Base-by-base conservation (phyloP, 2,329 filamentous ascomycete genomes). In the Talaromyces sp. region DNA sequence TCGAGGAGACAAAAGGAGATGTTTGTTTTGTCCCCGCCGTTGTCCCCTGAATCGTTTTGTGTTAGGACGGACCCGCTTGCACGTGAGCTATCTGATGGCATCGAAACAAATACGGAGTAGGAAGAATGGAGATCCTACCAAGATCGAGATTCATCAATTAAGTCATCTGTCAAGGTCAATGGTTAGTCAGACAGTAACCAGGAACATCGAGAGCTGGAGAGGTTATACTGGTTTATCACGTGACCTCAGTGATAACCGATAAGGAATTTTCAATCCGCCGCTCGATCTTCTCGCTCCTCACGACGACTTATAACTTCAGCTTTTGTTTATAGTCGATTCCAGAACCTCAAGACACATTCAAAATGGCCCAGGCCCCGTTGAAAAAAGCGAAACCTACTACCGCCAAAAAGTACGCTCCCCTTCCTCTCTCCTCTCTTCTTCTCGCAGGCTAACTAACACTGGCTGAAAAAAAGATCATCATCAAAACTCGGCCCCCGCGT, bases 401-500 rank as follows among this genome's bases (percentile, higher is more conserved):
- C 25, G 23, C n/a, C 39, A 64, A 63, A 42, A 65, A 63, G 62
- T 62, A 33, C n/a, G 25, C 18, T 6, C 11, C 14, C 11, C n/a
- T 9, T n/a, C 25, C 5, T 8, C 5, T 37, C 7, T 8, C 11
- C 18, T 7, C 25, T 9, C 25, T 33, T n/a, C 5, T 35, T 28
- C 7, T 28, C 7, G 3, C n/a, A 1, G 14, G 3, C 5, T 11
- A 21, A 21, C 18, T 48, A 37, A 33, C 25, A 25, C 23, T 42
- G n/a, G 18, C 14, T 42, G 3, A 14, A 6, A 60, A n/a, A 58
- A 37, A 63, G 50, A 31, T 55, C 60, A 23, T 58, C 39, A 40
- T 59, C 82, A 7, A 84, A 84, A 70, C 84, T 82, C 65, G 88
- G 88, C 58, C 77, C 81, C 16, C 81, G 85, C 55, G 80, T 84